Percentiles rank a stretch among this genome's conserved stretches.
Conservation (phyloP, 2,329 filamentous ascomycete genomes). For the Tricladium varicosporioides region DNA sequence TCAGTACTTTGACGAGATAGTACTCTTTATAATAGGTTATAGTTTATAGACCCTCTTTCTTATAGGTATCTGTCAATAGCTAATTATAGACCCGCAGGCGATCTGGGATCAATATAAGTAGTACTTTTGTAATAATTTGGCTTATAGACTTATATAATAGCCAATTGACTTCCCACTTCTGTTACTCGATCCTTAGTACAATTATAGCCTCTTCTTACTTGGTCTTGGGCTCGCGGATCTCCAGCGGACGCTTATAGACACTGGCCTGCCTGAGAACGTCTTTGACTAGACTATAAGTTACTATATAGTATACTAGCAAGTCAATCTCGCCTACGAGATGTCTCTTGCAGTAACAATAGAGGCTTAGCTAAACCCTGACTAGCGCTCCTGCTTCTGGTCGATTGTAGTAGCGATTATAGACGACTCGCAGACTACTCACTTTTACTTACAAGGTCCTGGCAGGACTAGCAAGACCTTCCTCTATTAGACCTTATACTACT, state of each 20-base stretch:
- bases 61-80: neutral
- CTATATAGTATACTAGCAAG: neutral
- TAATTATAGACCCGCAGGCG: neutral
- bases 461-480: conserved; percentile 5
- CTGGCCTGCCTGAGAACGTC: neutral
- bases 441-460: conserved; percentile 1
- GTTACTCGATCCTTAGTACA: neutral
- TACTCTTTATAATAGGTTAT: neutral
- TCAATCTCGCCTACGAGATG: neutral
- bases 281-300: neutral
- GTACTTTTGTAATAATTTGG: conserved; percentile 1
- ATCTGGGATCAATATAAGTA: conserved; percentile 1
- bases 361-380: neutral
- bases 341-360: neutral
- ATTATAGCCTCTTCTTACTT: conserved; percentile 6
- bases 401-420: conserved; percentile 4
- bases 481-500: conserved; percentile 6
- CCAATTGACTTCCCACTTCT: neutral
- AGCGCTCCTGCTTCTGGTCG: neutral
- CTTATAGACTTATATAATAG: neutral
- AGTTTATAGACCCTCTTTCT: conserved; percentile 2
- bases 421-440: conserved; percentile 2
- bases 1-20: neutral
- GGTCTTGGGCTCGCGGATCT: neutral
- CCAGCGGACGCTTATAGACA: conserved; percentile 1